A percentile compares a stretch with the other conserved stretches of the same genome.
These are phyloP conservation scores for Beauveria bassiana DNA, from an alignment of 2,329 filamentous ascomycete species.

Conservation along the genomic window DNA sequence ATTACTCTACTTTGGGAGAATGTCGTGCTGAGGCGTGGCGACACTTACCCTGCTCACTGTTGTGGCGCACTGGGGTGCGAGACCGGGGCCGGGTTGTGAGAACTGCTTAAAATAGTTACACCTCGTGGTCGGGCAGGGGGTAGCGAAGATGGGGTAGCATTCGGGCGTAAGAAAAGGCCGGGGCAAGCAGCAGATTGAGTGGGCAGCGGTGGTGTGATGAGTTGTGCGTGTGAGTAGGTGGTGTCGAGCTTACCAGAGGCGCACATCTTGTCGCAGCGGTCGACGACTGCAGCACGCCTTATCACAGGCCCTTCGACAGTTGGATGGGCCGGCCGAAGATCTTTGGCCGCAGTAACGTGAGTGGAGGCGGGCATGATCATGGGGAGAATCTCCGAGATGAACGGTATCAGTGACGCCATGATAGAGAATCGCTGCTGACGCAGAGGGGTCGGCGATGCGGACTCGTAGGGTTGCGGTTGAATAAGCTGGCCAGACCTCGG, in stretches of 20 bases:
- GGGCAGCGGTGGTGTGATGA: not conserved
- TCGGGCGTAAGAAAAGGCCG: not conserved
- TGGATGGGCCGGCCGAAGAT: slow-evolving; percentile 32
- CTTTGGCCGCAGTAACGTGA: slow-evolving; percentile 44
- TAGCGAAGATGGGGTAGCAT: slow-evolving; percentile 9
- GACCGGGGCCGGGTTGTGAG: slow-evolving; percentile 57
- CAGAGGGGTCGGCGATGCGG: not conserved
- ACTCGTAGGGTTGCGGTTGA: not conserved
- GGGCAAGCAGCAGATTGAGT: slow-evolving; percentile 3
- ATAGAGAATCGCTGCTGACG: not conserved
- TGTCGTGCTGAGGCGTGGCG: not conserved
- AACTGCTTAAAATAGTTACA: slow-evolving; percentile 33
- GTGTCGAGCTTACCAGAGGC: slow-evolving; percentile 46
- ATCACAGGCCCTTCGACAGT: slow-evolving; percentile 25
- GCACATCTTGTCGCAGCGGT: slow-evolving; percentile 58
- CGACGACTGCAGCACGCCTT: slow-evolving; percentile 49
- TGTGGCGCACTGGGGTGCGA: slow-evolving; percentile 57
- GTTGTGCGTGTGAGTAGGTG: not conserved
- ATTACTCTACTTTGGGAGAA: not conserved
- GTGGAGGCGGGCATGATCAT: slow-evolving; percentile 53
- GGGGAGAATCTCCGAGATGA: slow-evolving; percentile 50
- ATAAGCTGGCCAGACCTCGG: not conserved
- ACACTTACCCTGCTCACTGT: slow-evolving; percentile 55
- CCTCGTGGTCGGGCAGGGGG: slow-evolving; percentile 6
- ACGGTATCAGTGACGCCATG: slow-evolving; percentile 47